Base-by-base conservation (phyloP, 306 rosid genomes). In the Echinosophora koreensis region DNA sequence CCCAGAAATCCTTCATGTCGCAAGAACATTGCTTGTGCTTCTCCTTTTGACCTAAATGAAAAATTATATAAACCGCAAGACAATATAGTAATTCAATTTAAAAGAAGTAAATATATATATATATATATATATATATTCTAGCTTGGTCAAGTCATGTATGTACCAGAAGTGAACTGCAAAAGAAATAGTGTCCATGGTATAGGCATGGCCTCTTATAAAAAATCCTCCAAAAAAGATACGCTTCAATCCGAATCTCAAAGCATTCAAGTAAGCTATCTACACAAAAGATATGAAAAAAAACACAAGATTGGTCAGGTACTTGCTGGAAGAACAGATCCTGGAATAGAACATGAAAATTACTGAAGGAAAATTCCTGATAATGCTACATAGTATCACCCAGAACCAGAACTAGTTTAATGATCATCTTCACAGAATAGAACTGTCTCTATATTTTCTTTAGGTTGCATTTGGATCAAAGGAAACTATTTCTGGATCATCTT, bases 1-100 rank as follows among this genome's bases (percentile, higher is more conserved):
- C 99, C 99, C 47, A 95, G 76, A 84, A 92, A 95, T 27, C 99
- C 99, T 88, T 95, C 99, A 81, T 95, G 99, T 59, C 99, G 89
- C 80, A 95, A 81, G 77, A 95, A 95, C 99, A 95, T 95, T 50
- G 99, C 99, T 78, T 95, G 96, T 54, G 97, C 97, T 30, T 75
- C 93, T 77, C 99, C 99, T 34, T 95, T 91, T 14, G 99, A 95
- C 99, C 99, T 95, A 74, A 68, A 76, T 49, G 60, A 69, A 27
- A 84, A 42, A 64, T 71, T 34, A 82, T 50, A 83, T 68, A 50
- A 79, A 66, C 77, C 35, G 42, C 44, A 73, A 62, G 47, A 63
- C 39, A 86, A 46, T 27, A 44, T 22, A 76, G 51, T 49, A 46
- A 56, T 71, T 59, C 41, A 47, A 49, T 71, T 16, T 71, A 50